A percentile compares a stretch with the other conserved stretches of the same genome.
Evolutionary conservation across 2,329 filamentous ascomycete genomes (phyloP).

Genomic region (Xylaria sp.): DNA sequence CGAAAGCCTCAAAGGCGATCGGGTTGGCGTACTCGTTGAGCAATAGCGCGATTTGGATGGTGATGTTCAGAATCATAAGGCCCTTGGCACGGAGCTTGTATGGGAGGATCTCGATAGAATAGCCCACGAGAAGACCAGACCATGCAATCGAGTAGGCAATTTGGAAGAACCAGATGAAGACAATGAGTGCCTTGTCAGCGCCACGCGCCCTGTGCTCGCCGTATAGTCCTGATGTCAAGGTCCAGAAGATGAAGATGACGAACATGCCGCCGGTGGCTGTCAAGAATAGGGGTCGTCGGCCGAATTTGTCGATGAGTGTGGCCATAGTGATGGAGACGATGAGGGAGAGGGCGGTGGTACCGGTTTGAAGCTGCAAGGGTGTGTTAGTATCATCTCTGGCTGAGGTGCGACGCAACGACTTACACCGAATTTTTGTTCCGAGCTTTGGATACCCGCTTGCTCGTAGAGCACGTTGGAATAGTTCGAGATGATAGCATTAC

Average conservation of each 20-base stretch:
- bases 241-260: conserved; percentile 62
- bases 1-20: conserved; percentile 60
- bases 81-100: conserved; percentile 63
- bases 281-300: conserved; percentile 66
- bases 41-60: conserved; percentile 63
- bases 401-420: conserved; percentile 23
- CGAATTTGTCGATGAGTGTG: conserved; percentile 63
- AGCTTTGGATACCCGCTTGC: conserved; percentile 60
- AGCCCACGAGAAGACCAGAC: conserved; percentile 66
- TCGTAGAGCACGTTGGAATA: conserved; percentile 65
- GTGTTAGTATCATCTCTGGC: conserved; percentile 36
- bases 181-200: conserved; percentile 55
- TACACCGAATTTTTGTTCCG: conserved; percentile 58
- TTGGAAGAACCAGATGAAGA: conserved; percentile 61
- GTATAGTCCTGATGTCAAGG: conserved; percentile 57
- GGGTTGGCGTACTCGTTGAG: conserved; percentile 66
- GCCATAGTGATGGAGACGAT: conserved; percentile 63
- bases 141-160: conserved; percentile 66
- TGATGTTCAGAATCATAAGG: conserved; percentile 66
- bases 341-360: conserved; percentile 62
- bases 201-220: conserved; percentile 52
- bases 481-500: conserved; percentile 69
- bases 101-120: conserved; percentile 61
- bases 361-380: conserved; percentile 54
- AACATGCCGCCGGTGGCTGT: conserved; percentile 56